Evolutionary conservation across 192 early-diverging fungal species (phyloP).

Genomic region (Backusella morwellensis): DNA sequence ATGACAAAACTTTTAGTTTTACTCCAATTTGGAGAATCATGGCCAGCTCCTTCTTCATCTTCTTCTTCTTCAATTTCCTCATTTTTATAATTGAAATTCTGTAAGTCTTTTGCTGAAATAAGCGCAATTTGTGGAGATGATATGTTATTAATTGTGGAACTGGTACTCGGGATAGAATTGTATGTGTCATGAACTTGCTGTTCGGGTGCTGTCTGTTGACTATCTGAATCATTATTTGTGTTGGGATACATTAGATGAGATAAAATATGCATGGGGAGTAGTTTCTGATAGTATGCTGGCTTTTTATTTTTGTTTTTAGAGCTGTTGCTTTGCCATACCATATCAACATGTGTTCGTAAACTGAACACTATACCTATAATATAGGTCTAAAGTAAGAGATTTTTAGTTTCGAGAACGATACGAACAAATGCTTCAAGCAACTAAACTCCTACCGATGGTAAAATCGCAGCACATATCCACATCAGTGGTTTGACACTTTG

Average conservation of each 20-base stretch:
- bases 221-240: not conserved
- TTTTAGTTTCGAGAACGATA: not conserved
- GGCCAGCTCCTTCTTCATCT: slow-evolving; percentile 68
- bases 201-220: not conserved
- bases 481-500: slow-evolving; percentile 77
- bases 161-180: not conserved
- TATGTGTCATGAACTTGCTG: not conserved
- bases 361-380: slow-evolving; percentile 91
- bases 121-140: slow-evolving; percentile 13
- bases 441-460: slow-evolving; percentile 45
- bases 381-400: slow-evolving; percentile 51
- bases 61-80: slow-evolving; percentile 42
- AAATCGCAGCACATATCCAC: slow-evolving; percentile 78
- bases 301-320: not conserved
- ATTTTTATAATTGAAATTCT: slow-evolving; percentile 31
- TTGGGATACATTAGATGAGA: not conserved
- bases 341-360: slow-evolving; percentile 85
- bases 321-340: slow-evolving; percentile 56
- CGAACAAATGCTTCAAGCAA: not conserved
- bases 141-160: not conserved
- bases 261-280: slow-evolving; percentile 14
- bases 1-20: slow-evolving; percentile 75
- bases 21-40: slow-evolving; percentile 93
- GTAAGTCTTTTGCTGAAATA: slow-evolving; percentile 48
- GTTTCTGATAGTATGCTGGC: not conserved